A percentile compares a stretch with the other conserved stretches of the same genome.
These are phyloP conservation scores for Parastagonospora nodorum DNA, from an alignment of 2,329 filamentous ascomycete species.

Conservation along the genomic window DNA sequence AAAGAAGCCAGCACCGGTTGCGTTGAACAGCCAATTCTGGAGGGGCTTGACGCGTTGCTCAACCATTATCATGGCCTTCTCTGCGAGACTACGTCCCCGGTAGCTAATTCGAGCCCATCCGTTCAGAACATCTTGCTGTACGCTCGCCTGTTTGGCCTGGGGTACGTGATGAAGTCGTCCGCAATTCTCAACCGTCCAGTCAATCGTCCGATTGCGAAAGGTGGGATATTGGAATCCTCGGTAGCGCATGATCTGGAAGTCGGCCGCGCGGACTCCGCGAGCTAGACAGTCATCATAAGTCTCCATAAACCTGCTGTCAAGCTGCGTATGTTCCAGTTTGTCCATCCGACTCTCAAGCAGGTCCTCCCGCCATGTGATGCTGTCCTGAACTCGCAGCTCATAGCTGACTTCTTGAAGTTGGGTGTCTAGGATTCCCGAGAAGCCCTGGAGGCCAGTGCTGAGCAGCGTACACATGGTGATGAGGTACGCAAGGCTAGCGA, in stretches of 20 bases:
- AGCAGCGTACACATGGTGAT: too few relatives aligned
- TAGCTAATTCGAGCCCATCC: constrained; percentile 4
- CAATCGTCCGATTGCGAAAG: constrained; percentile 19
- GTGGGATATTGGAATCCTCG: constrained; percentile 17
- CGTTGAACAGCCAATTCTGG: too few relatives aligned
- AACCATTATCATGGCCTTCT: neutral
- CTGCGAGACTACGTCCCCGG: neutral
- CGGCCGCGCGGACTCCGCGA: constrained; percentile 20
- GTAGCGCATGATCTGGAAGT: constrained; percentile 11
- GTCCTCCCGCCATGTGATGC: neutral
- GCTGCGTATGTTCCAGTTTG: constrained; percentile 4
- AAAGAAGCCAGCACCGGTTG: too few relatives aligned
- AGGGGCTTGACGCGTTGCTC: too few relatives aligned
- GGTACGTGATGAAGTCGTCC: constrained; percentile 24
- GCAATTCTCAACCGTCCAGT: constrained; percentile 31
- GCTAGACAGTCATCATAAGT: constrained; percentile 31
- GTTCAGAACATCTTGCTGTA: constrained; percentile 7
- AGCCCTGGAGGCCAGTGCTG: too few relatives aligned
- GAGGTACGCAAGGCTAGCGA: too few relatives aligned
- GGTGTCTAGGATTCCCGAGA: too few relatives aligned
- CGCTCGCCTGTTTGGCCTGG: constrained; percentile 5
- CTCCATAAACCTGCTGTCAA: constrained; percentile 21
- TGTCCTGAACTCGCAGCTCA: too few relatives aligned
- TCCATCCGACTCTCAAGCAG: constrained; percentile 12
- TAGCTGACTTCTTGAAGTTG: too few relatives aligned